Evolutionary conservation across 2,329 filamentous ascomycete genomes (phyloP).

Genomic region (Phyllachora maydis): DNA sequence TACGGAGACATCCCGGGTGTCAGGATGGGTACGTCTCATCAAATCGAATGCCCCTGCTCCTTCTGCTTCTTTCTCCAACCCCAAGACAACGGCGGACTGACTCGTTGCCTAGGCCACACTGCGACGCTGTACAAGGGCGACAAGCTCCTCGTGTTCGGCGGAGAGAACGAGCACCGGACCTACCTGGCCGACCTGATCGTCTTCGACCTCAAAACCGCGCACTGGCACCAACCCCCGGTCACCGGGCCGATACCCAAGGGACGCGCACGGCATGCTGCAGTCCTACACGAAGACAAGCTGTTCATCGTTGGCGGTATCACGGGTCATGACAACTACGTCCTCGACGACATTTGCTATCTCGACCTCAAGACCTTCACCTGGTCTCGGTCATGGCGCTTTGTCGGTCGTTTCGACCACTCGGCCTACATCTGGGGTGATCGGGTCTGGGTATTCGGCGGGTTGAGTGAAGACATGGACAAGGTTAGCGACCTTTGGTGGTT

Average conservation of each 20-base stretch:
- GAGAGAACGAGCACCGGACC: slow-evolving; percentile 91
- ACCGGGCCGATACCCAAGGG: slow-evolving; percentile 73
- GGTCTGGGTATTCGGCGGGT: slow-evolving; percentile 89
- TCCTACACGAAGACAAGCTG: slow-evolving; percentile 88
- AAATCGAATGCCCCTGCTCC: slow-evolving; percentile 3
- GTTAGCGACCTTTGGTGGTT: slow-evolving; percentile 95
- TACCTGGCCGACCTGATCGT: slow-evolving; percentile 93
- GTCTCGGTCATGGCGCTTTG: slow-evolving; percentile 92
- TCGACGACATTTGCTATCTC: slow-evolving; percentile 92
- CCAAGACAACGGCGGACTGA: slow-evolving; percentile 3
- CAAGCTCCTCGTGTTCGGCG: slow-evolving; percentile 92
- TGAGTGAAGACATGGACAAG: slow-evolving; percentile 93
- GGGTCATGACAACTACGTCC: slow-evolving; percentile 73
- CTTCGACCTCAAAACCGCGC: slow-evolving; percentile 81
- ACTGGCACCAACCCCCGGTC: slow-evolving; percentile 86
- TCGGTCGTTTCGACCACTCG: slow-evolving; percentile 84
- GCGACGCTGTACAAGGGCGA: slow-evolving; percentile 84
- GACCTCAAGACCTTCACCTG: slow-evolving; percentile 96
- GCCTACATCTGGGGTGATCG: slow-evolving; percentile 82
- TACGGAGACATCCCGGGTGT: slow-evolving; percentile 96
- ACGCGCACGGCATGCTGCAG: slow-evolving; percentile 78
- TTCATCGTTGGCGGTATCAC: slow-evolving; percentile 95
- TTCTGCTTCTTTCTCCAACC: no score
- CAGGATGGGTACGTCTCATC: slow-evolving; percentile 78
- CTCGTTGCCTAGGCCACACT: slow-evolving; percentile 54